These are phyloP conservation scores for Linnemannia schmuckeri DNA, from an alignment of 192 early-diverging fungal genomes.

Conservation along the genomic window DNA sequence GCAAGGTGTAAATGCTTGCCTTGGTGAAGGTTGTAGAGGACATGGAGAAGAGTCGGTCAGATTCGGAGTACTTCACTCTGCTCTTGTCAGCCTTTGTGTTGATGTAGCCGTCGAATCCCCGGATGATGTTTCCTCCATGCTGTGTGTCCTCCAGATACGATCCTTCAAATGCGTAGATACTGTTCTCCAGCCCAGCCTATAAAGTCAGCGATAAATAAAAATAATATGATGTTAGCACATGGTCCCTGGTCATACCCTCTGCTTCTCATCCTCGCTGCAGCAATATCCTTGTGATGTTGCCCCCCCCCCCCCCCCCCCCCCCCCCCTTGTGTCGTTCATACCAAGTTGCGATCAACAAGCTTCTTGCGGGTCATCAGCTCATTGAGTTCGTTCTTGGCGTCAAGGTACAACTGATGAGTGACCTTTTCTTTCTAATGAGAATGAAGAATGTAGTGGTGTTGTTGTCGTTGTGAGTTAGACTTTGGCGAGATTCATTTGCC, in stretches of 20 bases:
- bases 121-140: slow-evolving; percentile 87
- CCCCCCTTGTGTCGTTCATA: slow-evolving; percentile 37
- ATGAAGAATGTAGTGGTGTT: slow-evolving; percentile 19
- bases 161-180: slow-evolving; percentile 89
- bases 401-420: slow-evolving; percentile 69
- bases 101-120: slow-evolving; percentile 91
- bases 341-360: slow-evolving; percentile 82
- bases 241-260: background rate
- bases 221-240: background rate
- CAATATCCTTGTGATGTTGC: background rate
- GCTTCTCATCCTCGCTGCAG: background rate
- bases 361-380: slow-evolving; percentile 84
- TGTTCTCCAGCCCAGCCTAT: slow-evolving; percentile 78
- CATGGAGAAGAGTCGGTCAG: slow-evolving; percentile 88
- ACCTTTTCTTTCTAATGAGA: slow-evolving; percentile 35
- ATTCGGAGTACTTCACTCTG: slow-evolving; percentile 77
- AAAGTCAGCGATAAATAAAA: background rate
- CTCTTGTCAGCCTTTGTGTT: slow-evolving; percentile 70
- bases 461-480: slow-evolving; percentile 27
- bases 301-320: too few species aligned
- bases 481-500: background rate
- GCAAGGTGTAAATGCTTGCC: slow-evolving; percentile 2
- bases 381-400: slow-evolving; percentile 83
- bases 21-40: slow-evolving; percentile 62
- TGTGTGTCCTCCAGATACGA: slow-evolving; percentile 92